A percentile compares a stretch with the other conserved stretches of the same genome.
phyloP scores from a whole-genome alignment of 1,284 basidiomycete genomes.

The Microbotryum silenes-acaulis region DNA sequence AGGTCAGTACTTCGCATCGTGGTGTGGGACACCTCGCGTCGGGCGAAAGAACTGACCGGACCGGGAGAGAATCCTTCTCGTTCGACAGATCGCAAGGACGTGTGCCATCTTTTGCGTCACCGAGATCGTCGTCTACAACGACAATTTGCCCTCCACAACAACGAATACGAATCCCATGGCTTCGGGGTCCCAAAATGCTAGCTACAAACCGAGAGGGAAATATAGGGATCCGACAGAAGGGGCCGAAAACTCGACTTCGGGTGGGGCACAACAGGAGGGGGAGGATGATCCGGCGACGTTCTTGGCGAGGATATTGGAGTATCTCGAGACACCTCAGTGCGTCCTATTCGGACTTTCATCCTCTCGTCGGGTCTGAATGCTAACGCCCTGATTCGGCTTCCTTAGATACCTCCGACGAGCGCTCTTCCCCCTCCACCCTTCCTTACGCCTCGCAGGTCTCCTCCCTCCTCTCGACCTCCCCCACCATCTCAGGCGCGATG shows the following conservation, averaged over 20 bases:
- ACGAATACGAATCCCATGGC: slow-evolving; percentile 22
- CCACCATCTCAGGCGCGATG: slow-evolving; percentile 38
- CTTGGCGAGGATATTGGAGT: slow-evolving; percentile 37
- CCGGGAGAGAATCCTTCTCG: not conserved
- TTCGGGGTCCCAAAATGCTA: slow-evolving; percentile 6
- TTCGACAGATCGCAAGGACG: slow-evolving; percentile 35
- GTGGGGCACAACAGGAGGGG: slow-evolving; percentile 1
- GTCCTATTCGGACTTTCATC: not conserved
- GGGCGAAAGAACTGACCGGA: too few relatives aligned
- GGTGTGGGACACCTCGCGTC: too few relatives aligned
- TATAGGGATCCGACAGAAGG: slow-evolving; percentile 14
- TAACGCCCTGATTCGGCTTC: not conserved
- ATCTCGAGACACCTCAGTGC: slow-evolving; percentile 40
- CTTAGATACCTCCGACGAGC: slow-evolving; percentile 37
- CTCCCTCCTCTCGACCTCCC: slow-evolving; percentile 40
- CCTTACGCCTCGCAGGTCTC: slow-evolving; percentile 38
- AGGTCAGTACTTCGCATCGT: slow-evolving; percentile 11
- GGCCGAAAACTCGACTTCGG: not conserved
- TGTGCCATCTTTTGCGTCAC: slow-evolving; percentile 41
- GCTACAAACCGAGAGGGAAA: slow-evolving; percentile 22
- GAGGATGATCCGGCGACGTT: slow-evolving; percentile 33
- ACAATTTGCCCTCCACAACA: slow-evolving; percentile 4
- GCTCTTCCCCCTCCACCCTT: slow-evolving; percentile 39
- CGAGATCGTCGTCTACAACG: slow-evolving; percentile 39
- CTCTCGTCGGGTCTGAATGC: not conserved